Conservation (phyloP, 106 monocot genomes). For the Allium cepa region DNA sequence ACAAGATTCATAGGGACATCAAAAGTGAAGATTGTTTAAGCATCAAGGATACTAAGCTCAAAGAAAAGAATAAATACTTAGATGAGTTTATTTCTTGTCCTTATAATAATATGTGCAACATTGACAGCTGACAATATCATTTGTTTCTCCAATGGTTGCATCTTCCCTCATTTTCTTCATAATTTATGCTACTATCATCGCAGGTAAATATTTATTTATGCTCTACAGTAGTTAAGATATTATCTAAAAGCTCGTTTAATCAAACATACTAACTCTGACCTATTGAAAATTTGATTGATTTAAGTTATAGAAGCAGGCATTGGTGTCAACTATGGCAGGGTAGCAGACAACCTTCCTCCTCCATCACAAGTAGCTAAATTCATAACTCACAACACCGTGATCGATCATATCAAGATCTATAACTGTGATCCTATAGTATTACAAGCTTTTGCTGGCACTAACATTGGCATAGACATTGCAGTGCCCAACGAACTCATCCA, state of each 20-base stretch:
- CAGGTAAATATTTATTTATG: constrained; percentile 4
- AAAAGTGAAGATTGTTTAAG: constrained; percentile 3
- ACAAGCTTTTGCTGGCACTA: constrained; percentile 50
- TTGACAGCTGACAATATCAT: background rate
- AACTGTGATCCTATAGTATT: constrained; percentile 37
- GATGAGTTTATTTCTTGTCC: background rate
- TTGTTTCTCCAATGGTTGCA: background rate
- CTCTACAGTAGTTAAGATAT: background rate
- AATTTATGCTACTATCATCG: background rate
- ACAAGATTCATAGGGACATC: background rate
- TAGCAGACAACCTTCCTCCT: constrained; percentile 48
- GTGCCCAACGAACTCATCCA: constrained; percentile 48
- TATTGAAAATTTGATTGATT: background rate
- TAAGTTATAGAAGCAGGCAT: constrained; percentile 19
- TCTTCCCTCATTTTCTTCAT: background rate
- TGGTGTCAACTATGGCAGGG: constrained; percentile 67
- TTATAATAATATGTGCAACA: background rate
- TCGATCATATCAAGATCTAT: constrained; percentile 58
- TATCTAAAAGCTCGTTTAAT: background rate
- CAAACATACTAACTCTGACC: background rate
- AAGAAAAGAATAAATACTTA: constrained; percentile 35
- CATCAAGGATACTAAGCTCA: constrained; percentile 14
- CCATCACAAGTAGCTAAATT: constrained; percentile 56
- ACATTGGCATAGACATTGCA: constrained; percentile 36
- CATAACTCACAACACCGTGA: constrained; percentile 33